Base-by-base conservation (phyloP, 441 rosid species). In the Erodium chrysanthum region DNA sequence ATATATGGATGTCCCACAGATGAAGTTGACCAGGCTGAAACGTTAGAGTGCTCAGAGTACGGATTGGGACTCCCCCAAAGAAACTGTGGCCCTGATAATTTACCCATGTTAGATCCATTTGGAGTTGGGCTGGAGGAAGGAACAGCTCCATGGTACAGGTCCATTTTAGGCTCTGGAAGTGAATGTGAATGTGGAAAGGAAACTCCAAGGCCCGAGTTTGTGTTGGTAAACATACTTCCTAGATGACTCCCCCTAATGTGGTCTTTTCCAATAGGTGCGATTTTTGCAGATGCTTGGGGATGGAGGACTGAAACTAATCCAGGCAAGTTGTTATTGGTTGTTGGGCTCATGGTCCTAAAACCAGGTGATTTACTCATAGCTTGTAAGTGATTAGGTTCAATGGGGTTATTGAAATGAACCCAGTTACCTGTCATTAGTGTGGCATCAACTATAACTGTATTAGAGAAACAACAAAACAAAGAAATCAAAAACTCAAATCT, bases 61-160 rank as follows among this genome's bases (percentile, higher is more conserved):
- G 81, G 81, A 73, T 84, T 78, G 70, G 94, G 89, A 72, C 88
- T 85, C 74, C 95, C 96, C 96, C 96, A 90, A 10, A 86, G 90
- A 79, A 84, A 86, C 54, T 83, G 87, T 75, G 90, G 87, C 74
- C 89, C 96, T 54, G 88, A 80, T 68, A 89, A 79, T 66, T 89
- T 86, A n/a, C n/a, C n/a, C n/a, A n/a, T n/a, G n/a, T n/a, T n/a
- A n/a, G n/a, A n/a, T n/a, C n/a, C n/a, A n/a, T n/a, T n/a, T n/a
- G n/a, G n/a, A n/a, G n/a, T n/a, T n/a, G n/a, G n/a, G n/a, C n/a
- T n/a, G n/a, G n/a, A n/a, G n/a, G n/a, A n/a, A n/a, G n/a, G n/a
- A n/a, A n/a, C n/a, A n/a, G n/a, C n/a, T n/a, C n/a, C n/a, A 76
- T 84, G 81, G 73, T 82, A 76, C 3, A 81, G 76, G 67, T 87